phyloP scores from a whole-genome alignment of 495 filamentous ascomycete genomes.

The Aspergillus conjunctus region DNA sequence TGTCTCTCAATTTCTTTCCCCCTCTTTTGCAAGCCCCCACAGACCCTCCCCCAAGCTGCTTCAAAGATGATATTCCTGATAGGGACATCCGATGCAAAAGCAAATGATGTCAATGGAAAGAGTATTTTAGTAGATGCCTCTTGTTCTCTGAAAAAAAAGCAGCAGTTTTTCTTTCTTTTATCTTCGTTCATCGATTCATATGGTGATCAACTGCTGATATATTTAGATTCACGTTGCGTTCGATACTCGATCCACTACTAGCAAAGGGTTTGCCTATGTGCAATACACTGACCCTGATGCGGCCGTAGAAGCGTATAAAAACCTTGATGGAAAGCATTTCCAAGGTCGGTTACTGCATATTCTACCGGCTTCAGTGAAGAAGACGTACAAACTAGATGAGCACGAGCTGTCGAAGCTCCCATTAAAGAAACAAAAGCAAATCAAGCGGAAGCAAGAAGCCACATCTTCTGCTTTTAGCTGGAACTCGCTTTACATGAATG shows the following conservation, averaged over 20 bases:
- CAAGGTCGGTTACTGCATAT: constrained; percentile 92
- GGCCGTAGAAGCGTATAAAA: constrained; percentile 74
- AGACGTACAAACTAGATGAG: constrained; percentile 80
- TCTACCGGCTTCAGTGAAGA: constrained; percentile 76
- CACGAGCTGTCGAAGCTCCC: constrained; percentile 85
- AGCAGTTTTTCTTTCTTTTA: constrained; percentile 34
- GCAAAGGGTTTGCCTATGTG: constrained; percentile 89
- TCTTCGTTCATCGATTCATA: constrained; percentile 28
- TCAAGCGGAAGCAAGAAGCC: constrained; percentile 79
- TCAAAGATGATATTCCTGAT: constrained; percentile 94
- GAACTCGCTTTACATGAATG: constrained; percentile 98
- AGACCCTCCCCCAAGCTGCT: constrained; percentile 9
- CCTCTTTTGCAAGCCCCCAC: background rate
- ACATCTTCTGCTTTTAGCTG: constrained; percentile 82
- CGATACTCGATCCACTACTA: constrained; percentile 60
- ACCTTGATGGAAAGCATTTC: constrained; percentile 78
- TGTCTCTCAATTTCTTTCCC: constrained; percentile 14
- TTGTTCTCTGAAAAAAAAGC: constrained; percentile 57
- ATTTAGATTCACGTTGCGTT: constrained; percentile 79
- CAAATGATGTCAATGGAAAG: constrained; percentile 67
- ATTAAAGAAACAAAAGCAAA: constrained; percentile 88
- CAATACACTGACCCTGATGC: constrained; percentile 68
- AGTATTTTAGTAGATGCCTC: constrained; percentile 80
- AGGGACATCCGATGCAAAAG: constrained; percentile 96
- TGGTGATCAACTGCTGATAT: constrained; percentile 40